These are phyloP conservation scores for Aureobasidium zeae DNA, from an alignment of 2,329 filamentous ascomycete species.

Conservation along the genomic window DNA sequence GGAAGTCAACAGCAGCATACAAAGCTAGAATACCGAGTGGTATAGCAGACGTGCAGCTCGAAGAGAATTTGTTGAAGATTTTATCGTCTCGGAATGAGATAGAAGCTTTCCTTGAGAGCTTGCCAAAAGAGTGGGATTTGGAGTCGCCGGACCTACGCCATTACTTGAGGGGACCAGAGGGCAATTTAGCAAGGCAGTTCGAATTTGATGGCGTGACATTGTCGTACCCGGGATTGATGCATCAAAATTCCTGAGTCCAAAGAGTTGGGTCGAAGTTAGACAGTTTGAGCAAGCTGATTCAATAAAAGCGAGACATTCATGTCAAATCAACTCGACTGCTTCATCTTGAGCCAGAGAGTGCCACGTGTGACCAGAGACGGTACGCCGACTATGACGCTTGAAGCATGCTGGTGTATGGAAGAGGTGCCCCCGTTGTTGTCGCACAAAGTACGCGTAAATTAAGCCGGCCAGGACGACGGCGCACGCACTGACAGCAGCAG, in stretches of 20 bases:
- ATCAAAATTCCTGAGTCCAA: neutral
- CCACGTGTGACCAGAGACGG: neutral
- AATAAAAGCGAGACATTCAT: neutral
- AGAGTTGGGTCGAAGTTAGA: neutral
- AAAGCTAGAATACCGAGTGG: neutral
- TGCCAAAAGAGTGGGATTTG: neutral
- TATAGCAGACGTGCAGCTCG: neutral
- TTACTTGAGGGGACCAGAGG: neutral
- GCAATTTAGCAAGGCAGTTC: neutral
- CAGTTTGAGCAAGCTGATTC: too few relatives aligned
- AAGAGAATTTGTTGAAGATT: neutral
- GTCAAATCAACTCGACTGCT: constrained; percentile 1
- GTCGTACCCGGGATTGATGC: neutral
- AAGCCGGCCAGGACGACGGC: constrained; percentile 43
- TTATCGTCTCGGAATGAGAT: neutral
- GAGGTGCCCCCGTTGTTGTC: constrained; percentile 50
- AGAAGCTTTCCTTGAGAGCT: neutral
- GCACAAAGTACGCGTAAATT: constrained; percentile 49
- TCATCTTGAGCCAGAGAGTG: constrained; percentile 2
- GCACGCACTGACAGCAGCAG: constrained; percentile 48
- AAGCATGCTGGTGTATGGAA: constrained; percentile 38
- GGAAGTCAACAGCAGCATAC: neutral
- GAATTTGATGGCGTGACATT: constrained; percentile 3
- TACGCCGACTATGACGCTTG: constrained; percentile 5
- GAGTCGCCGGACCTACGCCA: neutral